Percentiles rank a stretch among this genome's conserved stretches.
These are phyloP conservation scores for Lachnellula suecica DNA, from an alignment of 2,329 filamentous ascomycete genomes.

Conservation along the genomic window DNA sequence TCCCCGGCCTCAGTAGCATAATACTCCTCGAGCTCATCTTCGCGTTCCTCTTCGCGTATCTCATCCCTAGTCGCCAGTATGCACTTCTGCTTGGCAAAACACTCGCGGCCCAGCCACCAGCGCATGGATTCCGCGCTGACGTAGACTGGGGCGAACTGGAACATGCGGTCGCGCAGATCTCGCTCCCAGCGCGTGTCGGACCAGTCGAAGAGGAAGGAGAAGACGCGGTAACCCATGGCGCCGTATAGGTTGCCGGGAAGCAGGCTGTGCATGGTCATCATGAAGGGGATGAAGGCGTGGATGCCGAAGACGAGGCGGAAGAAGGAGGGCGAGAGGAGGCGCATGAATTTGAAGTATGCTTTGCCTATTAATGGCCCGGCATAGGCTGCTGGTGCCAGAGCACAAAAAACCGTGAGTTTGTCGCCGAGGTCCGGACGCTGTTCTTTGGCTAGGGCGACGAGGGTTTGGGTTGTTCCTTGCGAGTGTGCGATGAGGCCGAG, in stretches of 20 bases:
- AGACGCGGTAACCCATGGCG: slow-evolving; percentile 82
- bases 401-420: slow-evolving; percentile 86
- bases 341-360: slow-evolving; percentile 91
- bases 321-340: slow-evolving; percentile 69
- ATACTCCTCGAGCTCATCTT: slow-evolving; percentile 36
- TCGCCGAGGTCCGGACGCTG: slow-evolving; percentile 82
- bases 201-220: slow-evolving; percentile 89
- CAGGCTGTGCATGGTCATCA: slow-evolving; percentile 78
- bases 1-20: neutral
- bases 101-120: slow-evolving; percentile 91
- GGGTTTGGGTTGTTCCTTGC: slow-evolving; percentile 85
- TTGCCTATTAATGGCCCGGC: slow-evolving; percentile 83
- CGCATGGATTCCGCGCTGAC: slow-evolving; percentile 88
- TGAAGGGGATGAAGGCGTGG: slow-evolving; percentile 88
- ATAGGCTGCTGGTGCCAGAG: slow-evolving; percentile 85
- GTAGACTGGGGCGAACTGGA: slow-evolving; percentile 90
- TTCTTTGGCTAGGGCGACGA: slow-evolving; percentile 86
- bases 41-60: slow-evolving; percentile 57
- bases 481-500: slow-evolving; percentile 84
- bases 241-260: slow-evolving; percentile 72
- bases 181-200: slow-evolving; percentile 82
- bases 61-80: slow-evolving; percentile 79
- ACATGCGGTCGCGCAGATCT: slow-evolving; percentile 76
- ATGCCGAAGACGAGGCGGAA: slow-evolving; percentile 88
- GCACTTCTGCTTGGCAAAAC: slow-evolving; percentile 82